These are phyloP conservation scores for Fusarium pseudonygamai DNA, from an alignment of 2,329 filamentous ascomycete genomes.

Conservation along the genomic window DNA sequence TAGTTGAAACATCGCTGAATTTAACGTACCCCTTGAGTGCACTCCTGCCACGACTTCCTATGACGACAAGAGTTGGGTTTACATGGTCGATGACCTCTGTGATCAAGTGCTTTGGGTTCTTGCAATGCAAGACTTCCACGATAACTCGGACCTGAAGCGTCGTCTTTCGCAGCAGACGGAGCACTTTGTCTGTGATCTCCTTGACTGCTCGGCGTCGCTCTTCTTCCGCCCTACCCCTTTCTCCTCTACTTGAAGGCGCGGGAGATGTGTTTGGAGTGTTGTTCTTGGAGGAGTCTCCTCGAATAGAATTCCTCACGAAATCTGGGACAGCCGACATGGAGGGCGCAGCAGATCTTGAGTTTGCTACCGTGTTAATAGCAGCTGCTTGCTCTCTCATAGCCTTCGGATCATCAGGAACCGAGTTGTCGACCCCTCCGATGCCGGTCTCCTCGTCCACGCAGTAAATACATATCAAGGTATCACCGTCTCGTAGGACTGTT, in stretches of 20 bases:
- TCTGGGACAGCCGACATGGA: slow-evolving; percentile 49
- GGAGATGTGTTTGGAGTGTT: slow-evolving; percentile 56
- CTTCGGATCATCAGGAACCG: slow-evolving; percentile 76
- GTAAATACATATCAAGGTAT: slow-evolving; percentile 92
- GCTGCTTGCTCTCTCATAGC: slow-evolving; percentile 80
- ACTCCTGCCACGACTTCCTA: slow-evolving; percentile 90
- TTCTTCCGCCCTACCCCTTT: slow-evolving; percentile 72
- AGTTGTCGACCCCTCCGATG: slow-evolving; percentile 59
- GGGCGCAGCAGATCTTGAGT: slow-evolving; percentile 48
- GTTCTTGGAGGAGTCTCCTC: slow-evolving; percentile 46
- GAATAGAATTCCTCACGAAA: slow-evolving; percentile 46
- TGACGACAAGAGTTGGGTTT: slow-evolving; percentile 89
- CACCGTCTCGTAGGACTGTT: slow-evolving; percentile 91
- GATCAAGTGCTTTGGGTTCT: slow-evolving; percentile 94
- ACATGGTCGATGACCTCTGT: slow-evolving; percentile 97
- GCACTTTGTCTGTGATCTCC: slow-evolving; percentile 83
- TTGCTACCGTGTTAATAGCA: slow-evolving; percentile 72
- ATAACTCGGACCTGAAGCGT: slow-evolving; percentile 91
- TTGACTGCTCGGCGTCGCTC: slow-evolving; percentile 85
- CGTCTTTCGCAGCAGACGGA: slow-evolving; percentile 89
- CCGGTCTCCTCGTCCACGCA: slow-evolving; percentile 89
- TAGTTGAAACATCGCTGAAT: not conserved
- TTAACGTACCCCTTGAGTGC: slow-evolving; percentile 85
- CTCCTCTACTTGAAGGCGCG: slow-evolving; percentile 58
- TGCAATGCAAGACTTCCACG: slow-evolving; percentile 97